These are phyloP conservation scores for Puccinia novopanici DNA, from an alignment of 1,284 basidiomycete genomes.

Conservation along the genomic window DNA sequence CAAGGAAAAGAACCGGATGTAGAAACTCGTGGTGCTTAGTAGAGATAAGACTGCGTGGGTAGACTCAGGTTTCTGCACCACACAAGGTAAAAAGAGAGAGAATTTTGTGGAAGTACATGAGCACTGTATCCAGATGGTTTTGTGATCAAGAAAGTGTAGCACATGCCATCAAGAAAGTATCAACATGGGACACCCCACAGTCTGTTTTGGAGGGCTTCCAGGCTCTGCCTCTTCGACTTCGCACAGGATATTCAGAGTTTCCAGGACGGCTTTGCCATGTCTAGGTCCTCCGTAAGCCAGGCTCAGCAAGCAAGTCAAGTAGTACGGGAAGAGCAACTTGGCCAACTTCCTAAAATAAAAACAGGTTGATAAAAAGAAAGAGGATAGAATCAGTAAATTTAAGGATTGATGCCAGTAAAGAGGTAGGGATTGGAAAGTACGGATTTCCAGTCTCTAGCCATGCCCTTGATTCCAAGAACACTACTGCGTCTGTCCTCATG, in stretches of 20 bases:
- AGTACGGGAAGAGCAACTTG: constrained; percentile 73
- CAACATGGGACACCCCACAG: constrained; percentile 52
- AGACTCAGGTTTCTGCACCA: constrained; percentile 67
- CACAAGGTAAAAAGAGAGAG: constrained; percentile 21
- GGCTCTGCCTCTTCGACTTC: constrained; percentile 62
- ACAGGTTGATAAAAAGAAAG: constrained; percentile 51
- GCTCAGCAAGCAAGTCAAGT: constrained; percentile 71
- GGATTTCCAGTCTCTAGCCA: constrained; percentile 83
- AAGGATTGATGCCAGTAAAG: too few species aligned
- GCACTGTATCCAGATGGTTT: constrained; percentile 47
- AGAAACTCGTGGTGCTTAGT: constrained; percentile 73
- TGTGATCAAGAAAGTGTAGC: constrained; percentile 42
- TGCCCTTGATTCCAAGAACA: constrained; percentile 85
- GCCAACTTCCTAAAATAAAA: constrained; percentile 68
- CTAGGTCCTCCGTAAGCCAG: constrained; percentile 80
- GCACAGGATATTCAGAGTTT: constrained; percentile 77
- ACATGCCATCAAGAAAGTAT: constrained; percentile 21
- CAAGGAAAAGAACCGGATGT: constrained; percentile 80
- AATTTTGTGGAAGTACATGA: not conserved
- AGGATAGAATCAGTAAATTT: constrained; percentile 3
- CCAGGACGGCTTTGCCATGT: constrained; percentile 84
- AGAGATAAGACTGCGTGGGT: constrained; percentile 76
- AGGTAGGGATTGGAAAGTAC: constrained; percentile 55
- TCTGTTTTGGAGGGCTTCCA: constrained; percentile 47
- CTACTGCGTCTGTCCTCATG: constrained; percentile 88